These are phyloP conservation scores for Jatropha multifida DNA, from an alignment of 441 rosid genomes.

Conservation along the genomic window DNA sequence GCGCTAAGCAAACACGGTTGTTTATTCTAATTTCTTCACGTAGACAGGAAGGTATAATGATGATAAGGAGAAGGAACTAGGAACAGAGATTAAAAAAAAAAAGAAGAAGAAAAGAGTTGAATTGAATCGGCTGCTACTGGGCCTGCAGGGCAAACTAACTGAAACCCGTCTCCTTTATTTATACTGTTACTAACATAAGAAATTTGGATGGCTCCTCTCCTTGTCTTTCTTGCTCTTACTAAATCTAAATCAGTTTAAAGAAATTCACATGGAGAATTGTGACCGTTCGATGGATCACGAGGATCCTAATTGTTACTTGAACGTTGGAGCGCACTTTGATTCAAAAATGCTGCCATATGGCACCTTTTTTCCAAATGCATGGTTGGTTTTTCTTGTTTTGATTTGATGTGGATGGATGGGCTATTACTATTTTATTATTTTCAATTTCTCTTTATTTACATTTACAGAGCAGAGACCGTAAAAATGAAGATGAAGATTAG, in stretches of 20 bases:
- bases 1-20: slow-evolving; percentile 26
- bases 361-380: slow-evolving; percentile 15
- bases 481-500: neutral
- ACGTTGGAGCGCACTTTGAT: slow-evolving; percentile 87
- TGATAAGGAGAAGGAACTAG: slow-evolving; percentile 28
- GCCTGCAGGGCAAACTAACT: slow-evolving; percentile 33
- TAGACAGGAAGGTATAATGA: slow-evolving; percentile 72
- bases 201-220: neutral
- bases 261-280: slow-evolving; percentile 70
- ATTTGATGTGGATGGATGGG: neutral
- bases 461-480: no score
- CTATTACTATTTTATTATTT: no score
- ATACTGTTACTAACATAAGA: neutral
- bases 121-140: neutral
- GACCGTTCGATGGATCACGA: slow-evolving; percentile 86
- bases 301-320: slow-evolving; percentile 46
- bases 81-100: no score
- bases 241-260: slow-evolving; percentile 37
- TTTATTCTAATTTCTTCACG: slow-evolving; percentile 48
- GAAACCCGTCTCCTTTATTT: slow-evolving; percentile 34
- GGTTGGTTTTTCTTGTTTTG: neutral
- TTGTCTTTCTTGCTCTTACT: no score
- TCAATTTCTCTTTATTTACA: no score
- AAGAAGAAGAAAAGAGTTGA: no score
- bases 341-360: slow-evolving; percentile 35